Evolutionary conservation across 1,284 basidiomycete genomes (phyloP), one percentile per base, ranked within the genome.

Genomic region (Volvariella surrecta): DNA sequence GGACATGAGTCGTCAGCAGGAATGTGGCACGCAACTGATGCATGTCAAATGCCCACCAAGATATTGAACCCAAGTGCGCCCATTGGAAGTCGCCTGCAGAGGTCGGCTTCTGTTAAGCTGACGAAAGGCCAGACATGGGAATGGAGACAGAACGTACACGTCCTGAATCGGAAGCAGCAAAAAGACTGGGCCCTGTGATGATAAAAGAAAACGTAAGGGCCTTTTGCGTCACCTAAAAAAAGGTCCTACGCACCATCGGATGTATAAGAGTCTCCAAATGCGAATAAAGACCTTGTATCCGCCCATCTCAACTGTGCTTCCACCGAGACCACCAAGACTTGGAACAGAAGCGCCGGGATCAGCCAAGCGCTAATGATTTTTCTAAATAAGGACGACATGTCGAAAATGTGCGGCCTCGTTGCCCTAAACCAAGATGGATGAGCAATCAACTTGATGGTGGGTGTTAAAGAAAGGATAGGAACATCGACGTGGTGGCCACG

Each of bases 61-160:
- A 52, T 67, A 72, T 49, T 74, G 60, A 8, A 77, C 75, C 77
- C 77, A 82, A 55, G 79, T 81, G 1, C 67, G 77, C 13, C 78
- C 79, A 54, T 81, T 79, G 15, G 76, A 76, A 9, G 74, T 76
- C 17, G 74, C 75, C 76, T 72, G 39, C 20, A 3, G 31, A 15
- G 39, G 28, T 38, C 7, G 7, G 24, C 24, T 6, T 28, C 30
- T 44, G 34, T 40, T 46, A 15, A 40, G 42, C 37, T 19, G 35
- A 7, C 4, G 6, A 7, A 13, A 24, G 18, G 37, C 18, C 21
- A 46, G 24, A 10, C 35, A 43, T 6, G 24, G 24, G 6, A 28
- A 8, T n/a, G 34, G n/a, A n/a, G n/a, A n/a, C n/a, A n/a, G 20
- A 32, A 61, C 70, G 56, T 54, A 80, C 77, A 50, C 64, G 70